phyloP scores from a whole-genome alignment of 805 yeast species.

The Torulaspora maleeae region DNA sequence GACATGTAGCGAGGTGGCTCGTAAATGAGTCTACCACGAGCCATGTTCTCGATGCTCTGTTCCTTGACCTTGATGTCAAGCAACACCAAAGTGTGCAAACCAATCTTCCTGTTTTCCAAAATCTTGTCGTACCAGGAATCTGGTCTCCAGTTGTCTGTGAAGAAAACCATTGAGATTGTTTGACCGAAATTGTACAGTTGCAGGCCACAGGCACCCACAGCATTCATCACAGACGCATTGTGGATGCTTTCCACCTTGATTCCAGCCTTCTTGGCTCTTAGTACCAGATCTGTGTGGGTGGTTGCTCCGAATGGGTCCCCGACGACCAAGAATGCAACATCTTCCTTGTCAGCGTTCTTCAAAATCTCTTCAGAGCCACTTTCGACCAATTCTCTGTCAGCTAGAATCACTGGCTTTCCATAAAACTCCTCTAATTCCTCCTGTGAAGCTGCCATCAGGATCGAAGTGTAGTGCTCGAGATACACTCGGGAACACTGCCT shows the following conservation, averaged over 20 bases:
- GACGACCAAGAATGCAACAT: constrained; percentile 90
- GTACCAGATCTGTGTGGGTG: constrained; percentile 89
- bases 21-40: constrained; percentile 83
- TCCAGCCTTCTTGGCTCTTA: constrained; percentile 81
- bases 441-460: constrained; percentile 85
- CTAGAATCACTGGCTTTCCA: constrained; percentile 78
- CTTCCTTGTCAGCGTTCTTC: constrained; percentile 69
- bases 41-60: constrained; percentile 90
- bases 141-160: constrained; percentile 94
- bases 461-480: constrained; percentile 91
- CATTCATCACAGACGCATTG: constrained; percentile 97
- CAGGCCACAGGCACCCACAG: constrained; percentile 96
- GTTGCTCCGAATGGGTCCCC: constrained; percentile 99
- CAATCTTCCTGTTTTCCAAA: constrained; percentile 83
- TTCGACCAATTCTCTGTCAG: constrained; percentile 94
- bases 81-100: constrained; percentile 83
- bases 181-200: constrained; percentile 95
- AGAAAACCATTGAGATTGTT: constrained; percentile 93
- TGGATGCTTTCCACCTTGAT: constrained; percentile 80
- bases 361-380: constrained; percentile 79
- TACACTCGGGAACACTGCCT: constrained; percentile 84
- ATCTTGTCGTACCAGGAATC: constrained; percentile 89
- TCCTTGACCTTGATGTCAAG: constrained; percentile 95
- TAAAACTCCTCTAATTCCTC: constrained; percentile 73
- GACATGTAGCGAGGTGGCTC: constrained; percentile 98